These are phyloP conservation scores for Blastobotrys muscicola DNA, from an alignment of 805 yeast species.

Conservation along the genomic window DNA sequence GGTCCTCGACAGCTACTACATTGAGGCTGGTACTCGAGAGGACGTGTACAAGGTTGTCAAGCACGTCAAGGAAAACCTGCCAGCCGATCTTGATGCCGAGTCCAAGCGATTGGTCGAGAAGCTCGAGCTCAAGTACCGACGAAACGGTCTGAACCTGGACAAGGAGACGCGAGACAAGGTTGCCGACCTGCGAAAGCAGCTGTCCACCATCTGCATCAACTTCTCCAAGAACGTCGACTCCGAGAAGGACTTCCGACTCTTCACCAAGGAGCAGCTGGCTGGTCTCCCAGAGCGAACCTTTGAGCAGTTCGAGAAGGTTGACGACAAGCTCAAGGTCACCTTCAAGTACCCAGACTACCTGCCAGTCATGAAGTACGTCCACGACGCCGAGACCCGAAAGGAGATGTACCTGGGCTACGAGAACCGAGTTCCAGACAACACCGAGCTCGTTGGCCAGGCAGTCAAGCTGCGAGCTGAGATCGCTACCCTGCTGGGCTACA, in stretches of 20 bases:
- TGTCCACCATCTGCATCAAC: constrained; percentile 46
- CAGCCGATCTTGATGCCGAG: constrained; percentile 29
- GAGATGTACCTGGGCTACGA: constrained; percentile 58
- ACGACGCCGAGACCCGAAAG: constrained; percentile 53
- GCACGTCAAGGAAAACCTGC: constrained; percentile 35
- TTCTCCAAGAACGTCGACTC: constrained; percentile 63
- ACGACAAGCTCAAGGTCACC: constrained; percentile 49
- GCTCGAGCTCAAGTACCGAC: constrained; percentile 43
- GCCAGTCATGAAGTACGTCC: constrained; percentile 71
- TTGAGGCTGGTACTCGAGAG: constrained; percentile 56
- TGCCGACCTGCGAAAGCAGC: constrained; percentile 47
- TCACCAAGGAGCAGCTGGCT: constrained; percentile 54
- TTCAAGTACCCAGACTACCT: constrained; percentile 73
- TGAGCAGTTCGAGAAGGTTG: constrained; percentile 38
- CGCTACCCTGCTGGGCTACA: constrained; percentile 57
- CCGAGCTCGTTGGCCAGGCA: constrained; percentile 48
- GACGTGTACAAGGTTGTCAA: constrained; percentile 57
- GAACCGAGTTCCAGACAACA: constrained; percentile 57
- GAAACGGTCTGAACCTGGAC: constrained; percentile 62
- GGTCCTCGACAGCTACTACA: constrained; percentile 43
- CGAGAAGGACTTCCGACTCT: constrained; percentile 50
- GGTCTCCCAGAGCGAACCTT: constrained; percentile 66
- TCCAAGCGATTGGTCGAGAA: constrained; percentile 50
- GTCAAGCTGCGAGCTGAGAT: constrained; percentile 51
- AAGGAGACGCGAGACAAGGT: constrained; percentile 45